A percentile compares a stretch with the other conserved stretches of the same genome.
These are phyloP conservation scores for Dysphania ambrosioides DNA, from an alignment of 148 eudicot genomes.

Conservation along the genomic window DNA sequence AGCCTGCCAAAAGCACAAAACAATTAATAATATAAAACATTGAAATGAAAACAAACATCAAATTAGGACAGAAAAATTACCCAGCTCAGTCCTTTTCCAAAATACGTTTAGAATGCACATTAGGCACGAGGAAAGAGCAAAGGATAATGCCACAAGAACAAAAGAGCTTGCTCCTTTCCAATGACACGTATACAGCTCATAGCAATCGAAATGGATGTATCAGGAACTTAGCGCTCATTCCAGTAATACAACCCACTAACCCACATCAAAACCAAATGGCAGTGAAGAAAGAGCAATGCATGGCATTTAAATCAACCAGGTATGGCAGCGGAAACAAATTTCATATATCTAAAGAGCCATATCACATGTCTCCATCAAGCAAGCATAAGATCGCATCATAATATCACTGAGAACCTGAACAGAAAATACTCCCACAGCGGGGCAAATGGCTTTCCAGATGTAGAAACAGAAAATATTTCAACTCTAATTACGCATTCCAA, in stretches of 20 bases:
- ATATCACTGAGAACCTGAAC: conserved; percentile 43
- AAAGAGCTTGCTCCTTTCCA: conserved; percentile 24
- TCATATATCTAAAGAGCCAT: conserved; percentile 45
- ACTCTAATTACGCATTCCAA: conserved; percentile 52
- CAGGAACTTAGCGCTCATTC: conserved; percentile 12
- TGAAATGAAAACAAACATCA: conserved; percentile 17
- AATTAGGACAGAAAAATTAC: conserved; percentile 36
- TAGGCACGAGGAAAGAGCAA: conserved; percentile 27
- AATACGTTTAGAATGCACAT: conserved; percentile 29
- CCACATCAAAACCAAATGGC: conserved; percentile 25
- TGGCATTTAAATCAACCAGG: conserved; percentile 45
- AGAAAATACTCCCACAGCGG: conserved; percentile 36
- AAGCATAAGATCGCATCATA: conserved; percentile 55
- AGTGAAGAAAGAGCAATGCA: conserved; percentile 30
- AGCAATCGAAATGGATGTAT: conserved; percentile 20
- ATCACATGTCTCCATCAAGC: conserved; percentile 49
- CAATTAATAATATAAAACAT: conserved; percentile 27
- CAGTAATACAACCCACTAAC: conserved; percentile 20
- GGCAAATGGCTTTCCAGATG: conserved; percentile 33
- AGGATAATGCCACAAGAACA: conserved; percentile 25
- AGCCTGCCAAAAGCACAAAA: conserved; percentile 58
- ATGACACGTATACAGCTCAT: conserved; percentile 16
- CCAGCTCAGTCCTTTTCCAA: conserved; percentile 32
- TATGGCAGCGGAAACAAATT: conserved; percentile 43
- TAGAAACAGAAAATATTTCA: conserved; percentile 41